Evolutionary conservation across 495 filamentous ascomycete species (phyloP), one percentile per base, ranked within the genome.

Genomic region (Chaetomium cochliodes): DNA sequence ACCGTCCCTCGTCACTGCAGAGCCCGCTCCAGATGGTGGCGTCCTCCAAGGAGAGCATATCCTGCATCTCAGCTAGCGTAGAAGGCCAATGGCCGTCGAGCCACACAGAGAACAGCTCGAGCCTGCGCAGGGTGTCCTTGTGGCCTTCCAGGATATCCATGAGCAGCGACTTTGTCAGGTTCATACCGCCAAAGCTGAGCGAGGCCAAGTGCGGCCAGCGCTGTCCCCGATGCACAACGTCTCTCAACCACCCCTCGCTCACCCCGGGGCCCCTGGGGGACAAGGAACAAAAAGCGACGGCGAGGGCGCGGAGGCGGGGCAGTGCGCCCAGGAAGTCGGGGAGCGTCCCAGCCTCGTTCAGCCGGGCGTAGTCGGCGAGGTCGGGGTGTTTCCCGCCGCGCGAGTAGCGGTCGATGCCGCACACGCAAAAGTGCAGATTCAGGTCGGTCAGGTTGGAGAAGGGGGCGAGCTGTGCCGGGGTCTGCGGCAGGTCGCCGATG

Each of bases 261-360:
- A 28, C 8, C 5, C 26, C 28, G 28, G 15, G 6, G 1, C 52
- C 15, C 25, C 16, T n/a, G 9, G 12, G 25, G 3, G 23, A 11
- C 49, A 25, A 15, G 22, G 20, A 25, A 22, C 33, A 56, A 16
- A 63, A 63, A 7, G 26, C 20, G 39, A 63, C 37, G n/a, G 51
- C 20, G 1, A 63, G 61, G 42, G 23, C 4, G 22, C 47, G 39
- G 11, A 63, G 61, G 39, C 25, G 20, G 7, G 51, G 39, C 47
- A 63, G 23, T 3, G 20, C 51, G 3, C 22, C 61, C 13, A 63
- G 33, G 25, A 64, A 64, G 23, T 50, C 13, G 41, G 37, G 49
- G 28, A 54, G 37, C 15, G 15, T 13, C 16, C 49, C 49, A 11
- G 9, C 23, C 13, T 52, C n/a, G 26, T 16, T 16, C 51, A 7